These are phyloP conservation scores for Citrus medica DNA, from an alignment of 345 rosid species.

Conservation along the genomic window DNA sequence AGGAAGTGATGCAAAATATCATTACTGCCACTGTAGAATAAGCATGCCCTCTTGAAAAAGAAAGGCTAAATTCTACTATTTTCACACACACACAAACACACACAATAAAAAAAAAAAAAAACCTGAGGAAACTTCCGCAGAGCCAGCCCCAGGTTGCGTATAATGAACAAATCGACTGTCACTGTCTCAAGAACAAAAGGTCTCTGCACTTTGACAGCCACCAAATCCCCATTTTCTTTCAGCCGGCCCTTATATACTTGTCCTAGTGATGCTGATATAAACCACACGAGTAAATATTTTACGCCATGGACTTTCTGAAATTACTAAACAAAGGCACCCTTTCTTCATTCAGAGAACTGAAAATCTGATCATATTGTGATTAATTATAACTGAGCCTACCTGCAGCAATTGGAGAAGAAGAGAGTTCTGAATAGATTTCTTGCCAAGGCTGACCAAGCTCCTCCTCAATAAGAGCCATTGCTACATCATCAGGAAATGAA, in stretches of 20 bases:
- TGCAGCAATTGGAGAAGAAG: slow-evolving; percentile 95
- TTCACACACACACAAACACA: too few species aligned
- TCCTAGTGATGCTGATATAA: slow-evolving; percentile 84
- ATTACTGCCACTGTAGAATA: not conserved
- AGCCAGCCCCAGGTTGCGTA: slow-evolving; percentile 77
- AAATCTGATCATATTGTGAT: not conserved
- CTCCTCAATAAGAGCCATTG: slow-evolving; percentile 92
- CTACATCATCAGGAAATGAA: slow-evolving; percentile 95
- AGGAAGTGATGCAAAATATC: not conserved
- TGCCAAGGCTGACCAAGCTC: slow-evolving; percentile 96
- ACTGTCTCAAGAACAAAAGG: slow-evolving; percentile 98
- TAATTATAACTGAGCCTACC: slow-evolving; percentile 39
- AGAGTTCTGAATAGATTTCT: slow-evolving; percentile 78
- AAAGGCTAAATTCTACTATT: not conserved
- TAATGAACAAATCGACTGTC: slow-evolving; percentile 78
- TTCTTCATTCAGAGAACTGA: not conserved
- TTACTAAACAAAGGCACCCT: not conserved
- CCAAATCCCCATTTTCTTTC: slow-evolving; percentile 86
- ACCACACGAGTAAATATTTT: slow-evolving; percentile 12
- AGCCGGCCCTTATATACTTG: slow-evolving; percentile 91
- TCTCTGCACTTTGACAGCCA: slow-evolving; percentile 96
- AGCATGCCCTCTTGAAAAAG: not conserved
- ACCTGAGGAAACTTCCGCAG: slow-evolving; percentile 97
- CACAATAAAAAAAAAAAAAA: slow-evolving; percentile 12
- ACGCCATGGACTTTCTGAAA: not conserved